Conservation (phyloP, 2,329 filamentous ascomycete species). For the Ilyonectria sp. region DNA sequence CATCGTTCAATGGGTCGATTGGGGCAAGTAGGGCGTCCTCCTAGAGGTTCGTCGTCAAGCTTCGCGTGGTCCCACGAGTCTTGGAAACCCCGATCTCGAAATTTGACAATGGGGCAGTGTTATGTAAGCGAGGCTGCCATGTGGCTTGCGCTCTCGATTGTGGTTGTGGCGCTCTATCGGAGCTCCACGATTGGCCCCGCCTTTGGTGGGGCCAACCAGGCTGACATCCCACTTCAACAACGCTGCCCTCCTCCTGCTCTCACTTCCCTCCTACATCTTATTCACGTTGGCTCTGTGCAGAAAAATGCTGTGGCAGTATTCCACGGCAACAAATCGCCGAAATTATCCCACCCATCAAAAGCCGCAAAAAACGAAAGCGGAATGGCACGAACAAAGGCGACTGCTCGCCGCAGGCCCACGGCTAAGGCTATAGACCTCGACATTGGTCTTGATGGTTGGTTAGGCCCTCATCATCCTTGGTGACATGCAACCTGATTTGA, state of each 20-base stretch:
- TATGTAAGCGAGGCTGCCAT: slow-evolving; percentile 53
- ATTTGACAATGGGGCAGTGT: slow-evolving; percentile 47
- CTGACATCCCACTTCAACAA: slow-evolving; percentile 40
- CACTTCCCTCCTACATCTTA: slow-evolving; percentile 36
- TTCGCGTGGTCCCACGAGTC: slow-evolving; percentile 35
- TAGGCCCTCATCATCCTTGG: background rate
- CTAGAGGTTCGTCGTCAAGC: slow-evolving; percentile 37
- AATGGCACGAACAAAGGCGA: slow-evolving; percentile 34
- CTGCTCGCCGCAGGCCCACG: background rate
- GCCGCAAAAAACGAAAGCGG: background rate
- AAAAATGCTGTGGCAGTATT: background rate
- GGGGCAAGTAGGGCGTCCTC: slow-evolving; percentile 38
- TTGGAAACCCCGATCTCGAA: slow-evolving; percentile 44
- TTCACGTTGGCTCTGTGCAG: slow-evolving; percentile 14
- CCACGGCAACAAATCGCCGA: slow-evolving; percentile 10
- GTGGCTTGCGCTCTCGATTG: slow-evolving; percentile 15
- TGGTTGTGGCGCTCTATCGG: slow-evolving; percentile 34
- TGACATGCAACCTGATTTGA: slow-evolving; percentile 9
- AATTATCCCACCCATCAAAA: background rate
- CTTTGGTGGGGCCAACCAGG: slow-evolving; percentile 39
- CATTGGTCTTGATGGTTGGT: slow-evolving; percentile 48
- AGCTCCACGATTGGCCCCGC: slow-evolving; percentile 27
- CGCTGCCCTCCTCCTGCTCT: slow-evolving; percentile 33
- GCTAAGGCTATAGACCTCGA: slow-evolving; percentile 16
- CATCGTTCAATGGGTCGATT: slow-evolving; percentile 42